These are phyloP conservation scores for Fusarium keratoplasticum DNA, from an alignment of 2,329 filamentous ascomycete genomes.

Conservation along the genomic window DNA sequence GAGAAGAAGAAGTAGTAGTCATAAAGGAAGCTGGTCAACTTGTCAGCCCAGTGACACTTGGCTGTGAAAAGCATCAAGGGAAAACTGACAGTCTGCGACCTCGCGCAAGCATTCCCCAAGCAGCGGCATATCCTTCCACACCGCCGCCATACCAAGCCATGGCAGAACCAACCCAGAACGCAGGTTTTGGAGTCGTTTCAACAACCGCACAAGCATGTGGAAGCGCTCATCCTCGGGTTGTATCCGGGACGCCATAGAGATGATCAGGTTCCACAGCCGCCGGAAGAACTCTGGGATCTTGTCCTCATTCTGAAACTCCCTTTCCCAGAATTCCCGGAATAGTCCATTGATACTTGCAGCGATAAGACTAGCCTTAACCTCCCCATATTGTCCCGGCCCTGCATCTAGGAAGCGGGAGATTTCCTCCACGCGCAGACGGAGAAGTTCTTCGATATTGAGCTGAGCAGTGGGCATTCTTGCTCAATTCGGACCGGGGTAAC, in stretches of 20 bases:
- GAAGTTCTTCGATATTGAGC: not conserved
- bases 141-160: constrained; percentile 40
- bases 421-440: not conserved
- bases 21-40: not conserved
- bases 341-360: not conserved
- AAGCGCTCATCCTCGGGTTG: constrained; percentile 43
- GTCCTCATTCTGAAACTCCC: not conserved
- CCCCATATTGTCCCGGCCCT: not conserved
- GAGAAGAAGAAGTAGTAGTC: constrained; percentile 1
- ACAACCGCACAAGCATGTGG: constrained; percentile 36
- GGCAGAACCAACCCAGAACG: constrained; percentile 41
- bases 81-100: constrained; percentile 46
- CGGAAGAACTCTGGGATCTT: constrained; percentile 40
- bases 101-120: constrained; percentile 47
- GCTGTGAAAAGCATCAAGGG: not conserved
- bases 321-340: not conserved
- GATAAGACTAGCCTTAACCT: not conserved
- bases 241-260: constrained; percentile 41
- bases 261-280: constrained; percentile 45
- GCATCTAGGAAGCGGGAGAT: not conserved
- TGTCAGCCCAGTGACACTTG: not conserved
- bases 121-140: constrained; percentile 49
- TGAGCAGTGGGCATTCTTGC: not conserved
- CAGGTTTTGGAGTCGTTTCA: constrained; percentile 39
- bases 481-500: not conserved